Evolutionary conservation across 306 rosid species (phyloP), one percentile per base, ranked within the genome.

Genomic region (Vachellia collinsii): DNA sequence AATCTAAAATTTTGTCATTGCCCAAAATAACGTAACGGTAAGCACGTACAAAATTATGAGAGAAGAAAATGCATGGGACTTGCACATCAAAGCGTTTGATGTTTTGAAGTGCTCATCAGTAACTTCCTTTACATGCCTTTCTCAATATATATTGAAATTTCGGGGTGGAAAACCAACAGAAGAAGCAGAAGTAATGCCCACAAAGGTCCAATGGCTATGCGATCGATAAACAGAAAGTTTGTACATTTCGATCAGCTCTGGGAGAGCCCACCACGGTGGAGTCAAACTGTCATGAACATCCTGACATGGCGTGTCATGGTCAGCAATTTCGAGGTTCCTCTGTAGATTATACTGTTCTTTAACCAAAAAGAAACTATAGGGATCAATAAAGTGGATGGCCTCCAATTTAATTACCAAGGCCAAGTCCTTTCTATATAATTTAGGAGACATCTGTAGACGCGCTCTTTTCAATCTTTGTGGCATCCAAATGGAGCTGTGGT

Each of bases 401-500:
- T 50, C 25, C 37, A 76, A 59, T 77, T 23, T 85, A 79, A n/a
- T 29, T 29, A 29, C 34, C 34, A 29, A 29, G 34, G 34, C 34
- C 34, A 29, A 29, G 34, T 29, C 34, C 34, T 29, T 29, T 29
- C 34, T 29, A 29, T 29, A 29, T 29, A 29, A 29, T 54, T n/a
- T 54, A 54, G 61, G 61, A 80, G 38, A 79, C 77, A 11, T 85
- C 89, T 36, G 88, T 82, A 36, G 85, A 84, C 51, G 86, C 79
- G 67, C 46, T 22, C 71, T 83, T 89, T 62, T 86, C 87, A 3
- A 80, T 88, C 77, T 25, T 82, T 58, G 80, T 44, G 70, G 88
- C 59, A 70, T 88, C 89, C 79, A 84, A 44, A 70, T 82, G 87
- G 51, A 79, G 20, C 34, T 84, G 80, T 46, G 83, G 85, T 75